Evolutionary conservation across 2,329 filamentous ascomycete species (phyloP).

Genomic region (Colletotrichum sp.): DNA sequence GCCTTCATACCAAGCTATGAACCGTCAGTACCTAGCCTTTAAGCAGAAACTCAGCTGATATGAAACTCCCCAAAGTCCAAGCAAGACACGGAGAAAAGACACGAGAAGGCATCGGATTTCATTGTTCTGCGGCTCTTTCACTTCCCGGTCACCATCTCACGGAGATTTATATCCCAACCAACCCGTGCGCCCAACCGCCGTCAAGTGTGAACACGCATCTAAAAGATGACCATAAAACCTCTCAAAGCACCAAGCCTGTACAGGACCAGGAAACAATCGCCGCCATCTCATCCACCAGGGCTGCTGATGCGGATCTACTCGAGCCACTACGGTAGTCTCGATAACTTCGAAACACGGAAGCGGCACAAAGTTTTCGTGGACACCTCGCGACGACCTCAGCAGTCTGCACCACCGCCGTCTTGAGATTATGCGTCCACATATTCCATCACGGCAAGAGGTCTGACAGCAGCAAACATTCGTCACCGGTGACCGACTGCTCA

Average conservation of each 20-base stretch:
- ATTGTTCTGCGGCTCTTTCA: neutral
- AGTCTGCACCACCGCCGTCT: neutral
- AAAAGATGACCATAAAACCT: neutral
- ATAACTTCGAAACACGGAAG: neutral
- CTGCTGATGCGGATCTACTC: too few species aligned
- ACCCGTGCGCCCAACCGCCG: neutral
- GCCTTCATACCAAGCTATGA: neutral
- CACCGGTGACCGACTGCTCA: neutral
- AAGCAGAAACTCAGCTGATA: neutral
- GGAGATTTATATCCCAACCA: neutral
- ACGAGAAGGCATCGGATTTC: neutral
- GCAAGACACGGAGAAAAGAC: neutral
- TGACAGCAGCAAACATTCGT: neutral
- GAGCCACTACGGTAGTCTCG: too few species aligned
- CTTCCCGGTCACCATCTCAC: neutral
- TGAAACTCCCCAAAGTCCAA: neutral
- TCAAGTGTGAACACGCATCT: neutral
- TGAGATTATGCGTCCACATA: neutral
- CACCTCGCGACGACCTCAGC: accelerated
- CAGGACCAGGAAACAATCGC: neutral
- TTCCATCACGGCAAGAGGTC: neutral
- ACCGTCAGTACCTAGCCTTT: neutral
- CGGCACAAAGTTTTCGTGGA: accelerated
- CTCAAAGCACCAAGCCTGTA: neutral
- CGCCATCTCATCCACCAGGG: too few species aligned